phyloP scores from a whole-genome alignment of 2,329 filamentous ascomycete species.

The Aureobasidium uvarum region DNA sequence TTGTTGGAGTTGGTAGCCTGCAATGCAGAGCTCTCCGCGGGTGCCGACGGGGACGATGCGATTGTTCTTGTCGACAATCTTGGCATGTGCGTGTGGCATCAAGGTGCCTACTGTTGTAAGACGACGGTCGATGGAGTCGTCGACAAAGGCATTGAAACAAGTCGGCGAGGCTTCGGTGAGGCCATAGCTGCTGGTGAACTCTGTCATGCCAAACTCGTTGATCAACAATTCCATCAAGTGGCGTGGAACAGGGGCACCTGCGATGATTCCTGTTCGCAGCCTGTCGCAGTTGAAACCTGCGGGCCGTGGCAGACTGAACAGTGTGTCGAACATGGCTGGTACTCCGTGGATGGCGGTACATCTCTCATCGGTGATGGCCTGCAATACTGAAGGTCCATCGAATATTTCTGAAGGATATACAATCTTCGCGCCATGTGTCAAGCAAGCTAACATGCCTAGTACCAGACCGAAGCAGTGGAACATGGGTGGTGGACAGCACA shows the following conservation, averaged over 20 bases:
- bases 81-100: slow-evolving; percentile 70
- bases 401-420: slow-evolving; percentile 75
- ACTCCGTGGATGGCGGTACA: slow-evolving; percentile 75
- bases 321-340: slow-evolving; percentile 78
- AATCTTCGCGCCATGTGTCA: slow-evolving; percentile 73
- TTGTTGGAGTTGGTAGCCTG: slow-evolving; percentile 71
- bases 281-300: slow-evolving; percentile 45
- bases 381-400: slow-evolving; percentile 63
- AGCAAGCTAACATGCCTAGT: slow-evolving; percentile 67
- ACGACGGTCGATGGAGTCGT: slow-evolving; percentile 65
- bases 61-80: slow-evolving; percentile 70
- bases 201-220: slow-evolving; percentile 68
- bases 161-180: slow-evolving; percentile 77
- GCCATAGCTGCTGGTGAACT: slow-evolving; percentile 57
- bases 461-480: slow-evolving; percentile 87
- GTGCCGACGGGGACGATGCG: slow-evolving; percentile 65
- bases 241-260: slow-evolving; percentile 71
- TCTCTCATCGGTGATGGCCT: slow-evolving; percentile 55
- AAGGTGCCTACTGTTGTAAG: slow-evolving; percentile 72
- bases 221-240: slow-evolving; percentile 73
- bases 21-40: slow-evolving; percentile 72
- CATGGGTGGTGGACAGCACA: slow-evolving; percentile 79
- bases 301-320: slow-evolving; percentile 52
- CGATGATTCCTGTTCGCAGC: slow-evolving; percentile 74
- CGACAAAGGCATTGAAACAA: slow-evolving; percentile 75